These are phyloP conservation scores for Syzygium jambos DNA, from an alignment of 345 rosid species.

Conservation along the genomic window DNA sequence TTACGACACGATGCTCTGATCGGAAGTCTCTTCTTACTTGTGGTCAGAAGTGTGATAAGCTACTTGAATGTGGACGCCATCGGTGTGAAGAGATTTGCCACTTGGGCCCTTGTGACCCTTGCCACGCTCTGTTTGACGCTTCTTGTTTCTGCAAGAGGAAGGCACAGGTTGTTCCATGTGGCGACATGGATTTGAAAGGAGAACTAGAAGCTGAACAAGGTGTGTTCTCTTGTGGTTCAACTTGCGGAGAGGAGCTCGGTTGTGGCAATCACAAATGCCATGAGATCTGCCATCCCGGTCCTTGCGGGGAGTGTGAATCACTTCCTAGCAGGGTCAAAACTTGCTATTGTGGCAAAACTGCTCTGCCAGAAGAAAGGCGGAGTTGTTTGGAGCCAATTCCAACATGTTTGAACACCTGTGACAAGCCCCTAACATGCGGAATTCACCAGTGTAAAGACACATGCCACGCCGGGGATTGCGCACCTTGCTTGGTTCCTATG, in stretches of 20 bases:
- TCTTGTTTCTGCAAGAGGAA: slow-evolving; percentile 81
- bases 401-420: slow-evolving; percentile 51
- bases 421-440: slow-evolving; percentile 59
- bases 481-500: slow-evolving; percentile 58
- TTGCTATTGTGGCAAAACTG: slow-evolving; percentile 77
- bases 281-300: slow-evolving; percentile 78
- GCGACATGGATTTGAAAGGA: slow-evolving; percentile 79
- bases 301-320: slow-evolving; percentile 68
- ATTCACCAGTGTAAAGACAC: slow-evolving; percentile 55
- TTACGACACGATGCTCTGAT: slow-evolving; percentile 84
- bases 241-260: slow-evolving; percentile 51
- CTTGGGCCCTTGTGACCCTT: slow-evolving; percentile 74
- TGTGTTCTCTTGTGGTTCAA: slow-evolving; percentile 58
- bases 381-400: slow-evolving; percentile 88
- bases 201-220: slow-evolving; percentile 66
- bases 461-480: slow-evolving; percentile 80
- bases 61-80: slow-evolving; percentile 73
- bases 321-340: slow-evolving; percentile 58
- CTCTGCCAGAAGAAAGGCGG: slow-evolving; percentile 52
- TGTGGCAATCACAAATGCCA: slow-evolving; percentile 70
- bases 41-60: slow-evolving; percentile 66
- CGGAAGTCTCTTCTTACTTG: slow-evolving; percentile 62
- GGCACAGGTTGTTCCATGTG: slow-evolving; percentile 57
- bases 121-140: slow-evolving; percentile 56
- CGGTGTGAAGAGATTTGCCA: slow-evolving; percentile 66